Evolutionary conservation across 2,329 filamentous ascomycete species (phyloP), one percentile per base, ranked within the genome.

Genomic region (Ceratocystis variospora): DNA sequence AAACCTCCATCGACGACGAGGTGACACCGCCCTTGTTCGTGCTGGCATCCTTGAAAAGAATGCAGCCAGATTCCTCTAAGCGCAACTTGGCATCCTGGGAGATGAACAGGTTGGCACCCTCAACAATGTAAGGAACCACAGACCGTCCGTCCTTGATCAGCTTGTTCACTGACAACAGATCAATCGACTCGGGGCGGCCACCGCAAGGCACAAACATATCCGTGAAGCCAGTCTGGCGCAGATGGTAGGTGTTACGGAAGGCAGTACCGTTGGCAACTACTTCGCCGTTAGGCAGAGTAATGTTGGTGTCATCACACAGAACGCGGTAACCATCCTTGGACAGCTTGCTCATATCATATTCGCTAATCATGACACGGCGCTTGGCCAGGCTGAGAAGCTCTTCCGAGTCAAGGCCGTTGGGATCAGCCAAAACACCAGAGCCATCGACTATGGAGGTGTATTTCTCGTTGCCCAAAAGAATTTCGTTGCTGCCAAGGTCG

Each of bases 11-110:
- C 0, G 94, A 97, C 0, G 94, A 97, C 0, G 91, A 96, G 0
- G 94, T 99, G 59, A 99, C 94, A 75, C 94, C 94, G 70, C 94
- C 94, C 81, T 99, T 99, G 83, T 99, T 99, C 66, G 93, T 92
- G 46, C 90, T 96, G 4, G 94, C 94, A 76, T 99, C 94, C 79
- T 99, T 99, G 86, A 91, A 96, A 50, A 99, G 78, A 72, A 97
- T 85, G 73, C 90, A 95, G 68, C 94, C 94, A n/a, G 93, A 92
- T 71, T 90, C 87, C 78, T 99, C 94, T 15, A 99, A 85, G 28
- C 91, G 89, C 66, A 97, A 83, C 80, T 97, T 97, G 72, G 93
- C 93, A 72, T 99, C 94, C 77, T 99, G 94, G 0, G 94, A 96
- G 77, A 99, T 95, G 83, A 99, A 99, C 65, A 99, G 81, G 76